Base-by-base conservation (phyloP, 768 basidiomycete species). In the Macrolepiota albuminosa region DNA sequence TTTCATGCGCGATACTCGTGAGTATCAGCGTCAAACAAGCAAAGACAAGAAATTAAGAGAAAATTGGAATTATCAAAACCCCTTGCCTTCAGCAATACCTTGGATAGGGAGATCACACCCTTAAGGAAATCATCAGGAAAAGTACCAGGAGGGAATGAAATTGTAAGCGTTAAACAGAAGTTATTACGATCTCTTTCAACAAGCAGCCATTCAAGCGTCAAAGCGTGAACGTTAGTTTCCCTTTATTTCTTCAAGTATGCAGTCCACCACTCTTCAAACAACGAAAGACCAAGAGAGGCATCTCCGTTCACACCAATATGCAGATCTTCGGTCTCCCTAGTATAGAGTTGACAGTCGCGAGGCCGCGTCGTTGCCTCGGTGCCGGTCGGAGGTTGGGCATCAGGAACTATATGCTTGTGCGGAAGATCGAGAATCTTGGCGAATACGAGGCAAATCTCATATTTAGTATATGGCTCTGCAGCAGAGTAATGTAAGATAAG, bases 241-340 rank as follows among this genome's bases (percentile, higher is more conserved):
- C 26, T 29, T 57, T 48, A 60, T 37, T 57, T 60, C 65, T 69
- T 69, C 59, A 89, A 66, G 64, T 85, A 74, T 16, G 68, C 78
- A 18, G 72, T 72, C 93, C 93, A 97, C 93, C 95, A 96, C 62
- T 87, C 84, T 69, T 88, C 90, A 68, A 98, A 97, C 29, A 84
- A 72, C 3, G 81, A 81, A 54, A 85, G 79, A 6, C 79, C 83
- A 42, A 91, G 75, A 1, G 84, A 84, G 49, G 84, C 83, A 45
- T 63, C 61, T 31, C 56, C 62, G 4, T 42, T 60, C 33, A 62
- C 61, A 34, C 56, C 55, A 18, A 86, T 65, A 11, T 79, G 81
- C 29, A 97, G 70, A 54, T 80, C 78, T 57, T 88, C 85, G n/a
- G 93, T 89, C 67, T 88, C 88, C 55, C 77, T 78, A 13, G 88